Base-by-base conservation (phyloP, 768 basidiomycete genomes). In the Boletus vinaceobasis region DNA sequence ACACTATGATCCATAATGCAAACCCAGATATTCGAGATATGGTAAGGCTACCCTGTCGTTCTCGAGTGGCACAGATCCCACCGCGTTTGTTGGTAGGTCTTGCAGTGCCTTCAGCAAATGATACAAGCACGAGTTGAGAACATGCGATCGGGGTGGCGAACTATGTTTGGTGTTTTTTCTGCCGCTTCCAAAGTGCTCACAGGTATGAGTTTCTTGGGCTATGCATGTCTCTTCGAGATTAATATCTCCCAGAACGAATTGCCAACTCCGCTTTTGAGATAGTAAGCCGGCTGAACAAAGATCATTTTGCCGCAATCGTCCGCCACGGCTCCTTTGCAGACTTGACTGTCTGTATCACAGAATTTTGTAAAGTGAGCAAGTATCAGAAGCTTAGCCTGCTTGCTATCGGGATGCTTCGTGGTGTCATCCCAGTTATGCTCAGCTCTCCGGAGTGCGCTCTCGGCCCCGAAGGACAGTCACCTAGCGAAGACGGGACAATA, bases 71-170 rank as follows among this genome's bases (percentile, higher is more conserved):
- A 4, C 40, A 62, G 7, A 52, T 56, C 29, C 29, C 19, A 54
- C 13, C 4, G 2, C n/a, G 7, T 36, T 42, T 36, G 11, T 48
- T 47, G 29, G 26, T 53, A 96, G 93, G 93, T 98, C 26, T 72
- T 99, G 45, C 95, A 98, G 81, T 99, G 97, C 66, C 78, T 99
- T 44, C 93, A 98, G 67, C 97, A 98, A 74, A 98, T 98, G 97
- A 86, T 98, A 51, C 95, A 97, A 74, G 91, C 93, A 17, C 83
- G 92, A 36, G 92, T 90, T 17, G 85, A 90, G 62, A 98, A 98
- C 67, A 83, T 99, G 77, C 87, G 97, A 32, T 98, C 97, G 0
- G 97, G 97, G 29, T 99, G 97, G 97, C 80, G 94, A 56, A 99
- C 97, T 2, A 98, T 99, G 93, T 98, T 99, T 71, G 91, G 92